Percentiles rank a stretch among this genome's conserved stretches.
Evolutionary conservation across 208 protist genomes (phyloP).

Genomic region (Trypanosoma brucei): DNA sequence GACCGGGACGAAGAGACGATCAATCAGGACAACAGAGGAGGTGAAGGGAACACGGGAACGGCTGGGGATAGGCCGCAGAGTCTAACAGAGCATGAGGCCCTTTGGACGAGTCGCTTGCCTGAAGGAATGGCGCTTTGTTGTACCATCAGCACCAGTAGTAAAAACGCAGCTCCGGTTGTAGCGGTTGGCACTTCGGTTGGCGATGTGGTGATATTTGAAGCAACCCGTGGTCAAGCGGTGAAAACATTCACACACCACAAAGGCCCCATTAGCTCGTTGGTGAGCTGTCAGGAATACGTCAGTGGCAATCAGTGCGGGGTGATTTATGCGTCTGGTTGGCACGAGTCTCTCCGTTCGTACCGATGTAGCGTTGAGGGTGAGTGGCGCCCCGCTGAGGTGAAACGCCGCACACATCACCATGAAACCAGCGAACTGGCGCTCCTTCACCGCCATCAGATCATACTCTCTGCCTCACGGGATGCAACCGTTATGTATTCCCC

Average conservation of each 20-base stretch:
- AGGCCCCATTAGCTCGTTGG: slow-evolving; percentile 61
- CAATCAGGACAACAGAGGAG: slow-evolving; percentile 2
- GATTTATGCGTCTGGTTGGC: slow-evolving; percentile 83
- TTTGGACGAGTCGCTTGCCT: slow-evolving; percentile 70
- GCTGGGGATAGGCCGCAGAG: slow-evolving; percentile 17
- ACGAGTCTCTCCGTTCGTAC: slow-evolving; percentile 79
- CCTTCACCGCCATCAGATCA: slow-evolving; percentile 39
- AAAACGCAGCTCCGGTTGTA: slow-evolving; percentile 32
- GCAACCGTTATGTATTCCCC: slow-evolving; percentile 76
- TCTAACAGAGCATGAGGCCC: slow-evolving; percentile 50
- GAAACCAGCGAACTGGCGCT: slow-evolving; percentile 67
- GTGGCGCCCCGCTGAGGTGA: slow-evolving; percentile 86
- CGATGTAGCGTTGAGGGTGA: slow-evolving; percentile 31
- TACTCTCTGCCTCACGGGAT: slow-evolving; percentile 79
- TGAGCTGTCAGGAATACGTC: slow-evolving; percentile 21
- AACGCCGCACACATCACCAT: slow-evolving; percentile 88
- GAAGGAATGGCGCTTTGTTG: slow-evolving; percentile 76
- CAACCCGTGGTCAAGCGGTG: slow-evolving; percentile 51
- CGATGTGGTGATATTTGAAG: slow-evolving; percentile 79
- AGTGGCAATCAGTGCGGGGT: slow-evolving; percentile 19
- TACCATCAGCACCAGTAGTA: slow-evolving; percentile 29
- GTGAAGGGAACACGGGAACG: neutral
- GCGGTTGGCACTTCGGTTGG: slow-evolving; percentile 80
- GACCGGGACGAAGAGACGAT: neutral
- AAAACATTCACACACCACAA: slow-evolving; percentile 81